Conservation (phyloP, 164 flowering plant genomes). For the Kalanchoe fedtschenkoi region DNA sequence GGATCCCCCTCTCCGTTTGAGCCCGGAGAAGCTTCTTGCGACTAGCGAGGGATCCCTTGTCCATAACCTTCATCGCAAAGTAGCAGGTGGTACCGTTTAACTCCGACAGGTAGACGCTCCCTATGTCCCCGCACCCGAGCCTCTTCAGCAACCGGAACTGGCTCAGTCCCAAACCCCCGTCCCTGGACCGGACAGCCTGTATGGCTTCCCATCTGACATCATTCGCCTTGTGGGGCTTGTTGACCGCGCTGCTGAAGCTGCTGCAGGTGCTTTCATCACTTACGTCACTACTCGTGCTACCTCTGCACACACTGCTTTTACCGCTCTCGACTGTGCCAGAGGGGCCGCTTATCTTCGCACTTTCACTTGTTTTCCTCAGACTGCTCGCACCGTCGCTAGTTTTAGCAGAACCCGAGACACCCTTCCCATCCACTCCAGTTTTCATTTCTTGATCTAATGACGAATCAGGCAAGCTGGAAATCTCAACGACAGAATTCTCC, state of each 20-base stretch:
- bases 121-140: no score
- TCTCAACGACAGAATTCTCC: conserved; percentile 22
- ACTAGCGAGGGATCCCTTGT: no score
- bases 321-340: neutral
- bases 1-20: no score
- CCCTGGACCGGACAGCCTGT: neutral
- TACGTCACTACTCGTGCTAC: conserved; percentile 3
- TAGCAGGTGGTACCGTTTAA: no score
- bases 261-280: conserved; percentile 5
- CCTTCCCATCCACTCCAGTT: conserved; percentile 34
- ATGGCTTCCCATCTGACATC: neutral
- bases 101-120: no score
- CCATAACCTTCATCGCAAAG: no score
- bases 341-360: neutral
- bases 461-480: conserved; percentile 22
- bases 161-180: neutral
- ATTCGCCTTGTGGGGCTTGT: conserved; percentile 5
- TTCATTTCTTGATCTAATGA: conserved; percentile 47
- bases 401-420: conserved; percentile 59
- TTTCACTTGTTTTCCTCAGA: neutral
- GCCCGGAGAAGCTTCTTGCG: no score
- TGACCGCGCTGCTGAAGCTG: conserved; percentile 4
- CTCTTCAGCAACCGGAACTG: neutral
- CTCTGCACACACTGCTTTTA: conserved; percentile 7
- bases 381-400: conserved; percentile 50